Evolutionary conservation across 202 grass and related monocot genomes (phyloP), one percentile per base, ranked within the genome.

Genomic region (Setaria italica): DNA sequence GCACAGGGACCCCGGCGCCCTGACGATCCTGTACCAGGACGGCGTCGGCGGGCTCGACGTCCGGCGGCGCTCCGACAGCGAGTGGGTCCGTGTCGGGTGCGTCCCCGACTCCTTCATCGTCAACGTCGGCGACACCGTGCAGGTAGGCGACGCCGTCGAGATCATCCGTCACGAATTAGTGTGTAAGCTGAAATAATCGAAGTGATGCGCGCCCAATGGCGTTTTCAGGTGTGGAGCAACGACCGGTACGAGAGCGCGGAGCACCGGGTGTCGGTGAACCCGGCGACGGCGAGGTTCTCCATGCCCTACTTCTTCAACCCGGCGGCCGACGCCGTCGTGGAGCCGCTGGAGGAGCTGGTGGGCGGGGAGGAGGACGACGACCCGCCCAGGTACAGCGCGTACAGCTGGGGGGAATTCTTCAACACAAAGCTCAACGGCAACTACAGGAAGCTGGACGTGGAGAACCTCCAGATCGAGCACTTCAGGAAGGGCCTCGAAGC

Each of bases 1-100:
- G 57, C 94, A 97, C 90, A 97, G 92, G 90, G 94, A 97, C 45
- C n/a, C 59, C 4, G 92, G 92, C 2, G 94, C 90, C 4, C 88
- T 92, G 41, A 94, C 90, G 3, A 47, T 97, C 46, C 92, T 97
- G n/a, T 79, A 86, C 78, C 92, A 97, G 84, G 95, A 97, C 67
- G 78, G 82, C 16, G 89, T 92, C 11, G 92, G 95, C 16, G 89
- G 92, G n/a, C 95, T 97, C 20, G 92, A 94, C 59, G 92, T 97
- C 17, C 88, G 70, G 67, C 77, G 89, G 30, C 90, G 47, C 5
- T 91, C 90, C 4, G 87, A 91, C 48, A 92, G 89, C 29, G 85
- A 97, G 85, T 97, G 95, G 95, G 72, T 88, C 9, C 95, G 89
- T 3, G 95, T 95, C 12, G 87, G 57, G 68, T 89, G 85, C 0